Evolutionary conservation across 2,329 filamentous ascomycete genomes (phyloP).

Genomic region (Dactylellina haptotyla): DNA sequence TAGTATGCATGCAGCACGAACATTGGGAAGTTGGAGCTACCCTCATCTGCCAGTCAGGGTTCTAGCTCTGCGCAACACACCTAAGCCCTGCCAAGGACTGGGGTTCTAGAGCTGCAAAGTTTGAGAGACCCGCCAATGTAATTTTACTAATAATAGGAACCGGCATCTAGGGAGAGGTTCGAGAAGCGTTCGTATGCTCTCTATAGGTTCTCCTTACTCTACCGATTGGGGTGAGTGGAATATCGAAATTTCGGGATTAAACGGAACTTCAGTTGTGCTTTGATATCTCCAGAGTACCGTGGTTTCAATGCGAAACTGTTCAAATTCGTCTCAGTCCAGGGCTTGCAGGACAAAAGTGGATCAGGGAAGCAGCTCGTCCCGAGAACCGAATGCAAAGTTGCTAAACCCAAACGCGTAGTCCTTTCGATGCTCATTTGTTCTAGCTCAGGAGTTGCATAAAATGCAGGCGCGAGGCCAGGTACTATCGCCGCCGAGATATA

Average conservation of each 20-base stretch:
- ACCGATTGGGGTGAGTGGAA: too few species aligned
- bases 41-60: slow-evolving; percentile 43
- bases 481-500: slow-evolving; percentile 2
- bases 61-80: slow-evolving; percentile 41
- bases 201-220: too few species aligned
- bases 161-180: slow-evolving; percentile 5
- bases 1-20: slow-evolving; percentile 23
- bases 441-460: slow-evolving; percentile 39
- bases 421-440: slow-evolving; percentile 45
- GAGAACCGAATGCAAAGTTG: slow-evolving; percentile 28
- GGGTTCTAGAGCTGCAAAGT: slow-evolving; percentile 13
- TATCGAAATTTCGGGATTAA: neutral
- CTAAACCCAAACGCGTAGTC: slow-evolving; percentile 31
- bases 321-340: slow-evolving; percentile 28
- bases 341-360: slow-evolving; percentile 19
- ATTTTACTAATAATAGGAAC: slow-evolving; percentile 52
- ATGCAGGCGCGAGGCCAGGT: neutral
- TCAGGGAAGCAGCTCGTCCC: slow-evolving; percentile 50
- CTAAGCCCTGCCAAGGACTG: slow-evolving; percentile 43
- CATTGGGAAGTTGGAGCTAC: slow-evolving; percentile 43
- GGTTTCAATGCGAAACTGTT: slow-evolving; percentile 38
- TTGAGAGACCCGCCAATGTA: slow-evolving; percentile 23
- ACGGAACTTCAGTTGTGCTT: neutral
- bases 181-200: too few species aligned
- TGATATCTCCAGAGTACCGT: neutral